phyloP scores from a whole-genome alignment of 1,139 yeast genomes.

The Hemisphaericaspora subhashii region DNA sequence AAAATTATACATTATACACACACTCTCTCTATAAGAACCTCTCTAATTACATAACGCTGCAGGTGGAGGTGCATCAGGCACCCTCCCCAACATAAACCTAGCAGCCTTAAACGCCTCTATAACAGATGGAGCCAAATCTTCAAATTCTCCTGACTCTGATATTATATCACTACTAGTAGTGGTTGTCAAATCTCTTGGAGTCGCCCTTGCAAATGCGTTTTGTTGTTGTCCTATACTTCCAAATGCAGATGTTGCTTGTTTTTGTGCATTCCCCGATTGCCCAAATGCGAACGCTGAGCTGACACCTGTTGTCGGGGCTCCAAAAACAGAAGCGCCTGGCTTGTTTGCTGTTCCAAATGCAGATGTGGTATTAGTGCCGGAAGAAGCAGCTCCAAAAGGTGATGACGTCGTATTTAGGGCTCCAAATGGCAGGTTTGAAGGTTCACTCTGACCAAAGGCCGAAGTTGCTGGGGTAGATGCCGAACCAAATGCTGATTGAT shows the following conservation, averaged over 20 bases:
- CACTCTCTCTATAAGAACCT: background rate
- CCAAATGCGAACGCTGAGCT: conserved; percentile 14
- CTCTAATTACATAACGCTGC: conserved; percentile 17
- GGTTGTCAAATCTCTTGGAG: background rate
- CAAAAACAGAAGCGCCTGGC: conserved; percentile 9
- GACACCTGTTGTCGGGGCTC: conserved; percentile 4
- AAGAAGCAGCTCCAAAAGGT: conserved; percentile 10
- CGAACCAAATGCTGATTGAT: conserved; percentile 14
- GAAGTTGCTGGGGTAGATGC: conserved; percentile 1
- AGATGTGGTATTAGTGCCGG: conserved; percentile 4
- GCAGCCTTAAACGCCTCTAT: conserved; percentile 51
- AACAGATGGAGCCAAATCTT: conserved; percentile 43
- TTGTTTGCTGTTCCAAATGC: conserved; percentile 10
- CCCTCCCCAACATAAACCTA: conserved; percentile 58
- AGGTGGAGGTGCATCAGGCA: conserved; percentile 86
- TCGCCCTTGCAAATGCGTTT: conserved; percentile 14
- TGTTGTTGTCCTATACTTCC: conserved; percentile 4
- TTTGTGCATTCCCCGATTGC: background rate
- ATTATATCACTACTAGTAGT: conserved; percentile 1
- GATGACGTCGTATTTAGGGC: conserved; percentile 4
- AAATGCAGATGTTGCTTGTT: conserved; percentile 5
- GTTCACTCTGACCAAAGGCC: conserved; percentile 7
- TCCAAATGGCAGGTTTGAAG: conserved; percentile 6
- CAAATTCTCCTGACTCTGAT: conserved; percentile 16
- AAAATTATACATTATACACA: background rate